phyloP scores from a whole-genome alignment of 2,329 filamentous ascomycete genomes.

The Sphaerulina musiva region DNA sequence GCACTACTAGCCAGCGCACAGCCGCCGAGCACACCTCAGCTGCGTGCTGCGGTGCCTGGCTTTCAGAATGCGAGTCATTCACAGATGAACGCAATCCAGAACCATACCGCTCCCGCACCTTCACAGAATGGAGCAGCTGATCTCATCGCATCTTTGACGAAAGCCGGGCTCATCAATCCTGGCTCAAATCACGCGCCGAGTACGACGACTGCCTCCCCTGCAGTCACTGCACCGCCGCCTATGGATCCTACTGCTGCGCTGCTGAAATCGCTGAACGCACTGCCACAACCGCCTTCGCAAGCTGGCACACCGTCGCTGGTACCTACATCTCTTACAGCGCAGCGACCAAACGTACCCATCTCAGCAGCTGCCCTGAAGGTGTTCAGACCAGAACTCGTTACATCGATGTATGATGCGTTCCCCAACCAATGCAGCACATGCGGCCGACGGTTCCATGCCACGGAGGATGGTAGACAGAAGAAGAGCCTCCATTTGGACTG shows the following conservation, averaged over 20 bases:
- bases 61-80: constrained; percentile 29
- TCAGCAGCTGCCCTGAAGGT: constrained; percentile 29
- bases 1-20: constrained; percentile 32
- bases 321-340: constrained; percentile 5
- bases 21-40: constrained; percentile 34
- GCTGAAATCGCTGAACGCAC: constrained; percentile 25
- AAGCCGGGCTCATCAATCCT: constrained; percentile 26
- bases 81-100: constrained; percentile 30
- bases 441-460: constrained; percentile 74
- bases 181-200: constrained; percentile 9
- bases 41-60: constrained; percentile 30
- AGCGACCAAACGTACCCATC: constrained; percentile 22
- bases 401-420: constrained; percentile 69
- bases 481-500: constrained; percentile 94
- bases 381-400: constrained; percentile 67
- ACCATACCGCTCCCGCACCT: constrained; percentile 24
- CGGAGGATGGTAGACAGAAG: constrained; percentile 70
- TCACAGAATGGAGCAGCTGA: constrained; percentile 20
- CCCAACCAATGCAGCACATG: constrained; percentile 88
- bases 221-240: constrained; percentile 15
- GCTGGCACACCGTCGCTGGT: constrained; percentile 18
- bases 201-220: constrained; percentile 5
- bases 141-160: constrained; percentile 29
- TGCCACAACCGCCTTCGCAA: constrained; percentile 24
- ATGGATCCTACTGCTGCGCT: constrained; percentile 20